These are phyloP conservation scores for Malus hybrid DNA, from an alignment of 331 rosid species.

Conservation along the genomic window DNA sequence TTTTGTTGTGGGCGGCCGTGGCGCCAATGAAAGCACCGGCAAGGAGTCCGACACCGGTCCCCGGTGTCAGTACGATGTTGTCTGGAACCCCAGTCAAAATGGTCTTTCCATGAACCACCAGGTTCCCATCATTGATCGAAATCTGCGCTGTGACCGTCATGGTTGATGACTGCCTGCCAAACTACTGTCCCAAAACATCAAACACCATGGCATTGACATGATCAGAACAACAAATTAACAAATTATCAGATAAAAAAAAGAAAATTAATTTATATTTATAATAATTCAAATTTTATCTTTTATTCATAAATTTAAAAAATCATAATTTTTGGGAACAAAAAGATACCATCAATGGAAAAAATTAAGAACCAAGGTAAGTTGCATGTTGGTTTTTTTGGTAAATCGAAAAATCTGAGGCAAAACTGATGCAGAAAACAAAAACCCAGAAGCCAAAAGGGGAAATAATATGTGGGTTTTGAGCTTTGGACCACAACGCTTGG, in stretches of 20 bases:
- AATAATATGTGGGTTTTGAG: background rate
- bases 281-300: no score
- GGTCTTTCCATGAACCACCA: conserved; percentile 89
- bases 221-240: no score
- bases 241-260: no score
- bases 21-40: conserved; percentile 88
- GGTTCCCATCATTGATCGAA: conserved; percentile 58
- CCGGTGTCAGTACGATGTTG: conserved; percentile 73
- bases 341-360: background rate
- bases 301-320: background rate
- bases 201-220: background rate
- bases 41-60: conserved; percentile 54
- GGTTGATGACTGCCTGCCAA: conserved; percentile 31
- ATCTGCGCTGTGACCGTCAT: conserved; percentile 83
- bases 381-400: conserved; percentile 1
- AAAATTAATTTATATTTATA: no score
- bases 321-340: background rate
- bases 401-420: background rate
- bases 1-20: conserved; percentile 55
- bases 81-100: conserved; percentile 79
- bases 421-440: background rate
- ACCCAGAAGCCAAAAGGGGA: background rate
- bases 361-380: background rate
- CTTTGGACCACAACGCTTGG: conserved; percentile 1
- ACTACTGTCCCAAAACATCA: conserved; percentile 20